Percentiles rank a stretch among this genome's conserved stretches.
Evolutionary conservation across 192 early-diverging fungal species (phyloP).

Genomic region (Umbelopsis sp.): DNA sequence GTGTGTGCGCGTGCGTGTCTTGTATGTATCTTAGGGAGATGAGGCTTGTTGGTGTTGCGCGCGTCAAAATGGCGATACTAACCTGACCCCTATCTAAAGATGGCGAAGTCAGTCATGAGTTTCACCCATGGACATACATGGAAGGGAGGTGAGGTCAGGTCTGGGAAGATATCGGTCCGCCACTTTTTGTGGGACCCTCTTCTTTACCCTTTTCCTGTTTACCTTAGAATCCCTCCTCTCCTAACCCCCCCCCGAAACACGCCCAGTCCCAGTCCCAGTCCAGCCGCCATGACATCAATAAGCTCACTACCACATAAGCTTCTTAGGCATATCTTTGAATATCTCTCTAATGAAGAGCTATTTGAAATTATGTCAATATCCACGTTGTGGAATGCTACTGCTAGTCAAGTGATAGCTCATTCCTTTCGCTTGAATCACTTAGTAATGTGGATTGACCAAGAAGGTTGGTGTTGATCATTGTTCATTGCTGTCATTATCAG

Average conservation of each 20-base stretch:
- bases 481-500: not conserved
- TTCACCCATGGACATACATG: not conserved
- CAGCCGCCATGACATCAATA: conserved; percentile 31
- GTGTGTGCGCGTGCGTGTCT: too few relatives aligned
- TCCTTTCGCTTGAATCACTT: conserved; percentile 34
- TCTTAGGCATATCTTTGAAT: conserved; percentile 38
- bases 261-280: conserved; percentile 17
- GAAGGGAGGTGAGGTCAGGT: not conserved
- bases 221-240: conserved; percentile 1
- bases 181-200: conserved; percentile 18
- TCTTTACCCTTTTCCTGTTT: conserved; percentile 17
- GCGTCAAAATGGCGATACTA: conserved; percentile 1
- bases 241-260: not conserved
- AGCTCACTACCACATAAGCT: conserved; percentile 43
- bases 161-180: conserved; percentile 19
- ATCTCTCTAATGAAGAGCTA: conserved; percentile 33
- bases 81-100: conserved; percentile 1
- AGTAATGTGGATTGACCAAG: conserved; percentile 47
- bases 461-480: conserved; percentile 7
- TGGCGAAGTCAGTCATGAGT: not conserved
- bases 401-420: conserved; percentile 32
- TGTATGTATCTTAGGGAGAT: not conserved
- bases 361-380: conserved; percentile 38
- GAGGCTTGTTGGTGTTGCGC: not conserved
- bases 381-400: conserved; percentile 36